Evolutionary conservation across 257 asterid genomes (phyloP).

Genomic region (Solanum tarijense): DNA sequence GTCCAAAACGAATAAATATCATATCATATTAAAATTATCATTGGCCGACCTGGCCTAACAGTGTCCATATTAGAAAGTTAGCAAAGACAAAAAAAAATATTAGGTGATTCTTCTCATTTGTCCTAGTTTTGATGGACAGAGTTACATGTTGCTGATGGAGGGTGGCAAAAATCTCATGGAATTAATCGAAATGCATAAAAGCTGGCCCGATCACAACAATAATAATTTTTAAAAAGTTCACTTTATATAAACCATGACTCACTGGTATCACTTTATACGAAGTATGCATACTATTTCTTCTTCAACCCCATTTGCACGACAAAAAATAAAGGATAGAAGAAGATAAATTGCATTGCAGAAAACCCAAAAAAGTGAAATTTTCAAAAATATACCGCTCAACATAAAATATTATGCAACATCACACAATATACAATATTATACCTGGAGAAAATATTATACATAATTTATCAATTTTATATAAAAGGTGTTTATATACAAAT

Average conservation of each 20-base stretch:
- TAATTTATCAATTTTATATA: not conserved
- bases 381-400: not conserved
- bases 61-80: not conserved
- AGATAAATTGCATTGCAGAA: too few relatives aligned
- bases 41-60: not conserved
- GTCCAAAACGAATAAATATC: not conserved
- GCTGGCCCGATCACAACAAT: not conserved
- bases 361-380: too few relatives aligned
- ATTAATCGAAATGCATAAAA: not conserved
- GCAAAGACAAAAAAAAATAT: not conserved
- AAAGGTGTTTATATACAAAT: not conserved
- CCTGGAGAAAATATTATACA: not conserved
- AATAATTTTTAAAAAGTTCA: too few relatives aligned
- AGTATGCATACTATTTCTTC: not conserved
- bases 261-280: not conserved
- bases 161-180: accelerated
- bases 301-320: too few relatives aligned
- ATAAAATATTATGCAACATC: too few relatives aligned
- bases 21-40: not conserved
- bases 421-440: not conserved
- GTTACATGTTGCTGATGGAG: not conserved
- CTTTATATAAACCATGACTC: not conserved
- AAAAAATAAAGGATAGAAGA: too few relatives aligned
- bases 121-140: not conserved
- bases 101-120: not conserved